Evolutionary conservation across 495 filamentous ascomycete species (phyloP), one percentile per base, ranked within the genome.

Genomic region (Xeromyces bisporus): DNA sequence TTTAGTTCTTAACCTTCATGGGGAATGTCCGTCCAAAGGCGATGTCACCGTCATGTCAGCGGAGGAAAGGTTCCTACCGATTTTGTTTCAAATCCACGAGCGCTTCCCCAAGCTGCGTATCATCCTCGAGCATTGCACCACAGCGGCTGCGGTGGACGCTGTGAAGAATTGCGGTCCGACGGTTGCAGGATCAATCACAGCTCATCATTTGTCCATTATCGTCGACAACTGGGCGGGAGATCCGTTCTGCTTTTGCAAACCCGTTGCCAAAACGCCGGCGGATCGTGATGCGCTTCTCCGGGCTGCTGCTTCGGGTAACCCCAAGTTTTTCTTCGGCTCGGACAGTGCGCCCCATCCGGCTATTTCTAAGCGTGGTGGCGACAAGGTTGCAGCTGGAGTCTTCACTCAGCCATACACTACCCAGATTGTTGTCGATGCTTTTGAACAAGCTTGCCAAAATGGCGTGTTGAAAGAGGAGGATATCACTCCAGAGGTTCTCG

Each of bases 331-430:
- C 64, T 71, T 92, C 34, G 55, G 62, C 40, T 62, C 47, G 18
- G 77, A 82, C 46, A 71, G 67, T 26, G 78, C 78, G 16, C 86
- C 87, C 14, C 86, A 94, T 56, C 74, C 76, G 6, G 66, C 75
- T 9, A 48, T 53, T 8, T 71, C 77, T 29, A 93, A 93, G 61
- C 66, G 72, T 34, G 70, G 65, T 34, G 61, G 52, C 28, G 60
- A 62, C 30, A 77, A 67, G 53, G 53, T 64, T n/a, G 80, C 83
- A 3, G 83, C 80, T 3, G 85, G 87, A 15, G 77, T 87, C 5
- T 93, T 91, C 57, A 93, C 85, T 6, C 85, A 93, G 50, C 78
- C 80, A n/a, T 81, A 74, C 44, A 74, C 72, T n/a, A 73, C 80
- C 9, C 72, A 77, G 34, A 62, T 78, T 16, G 78, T 87, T 18